Conservation (phyloP, 1,139 yeast species). For the Hansenula anomala region DNA sequence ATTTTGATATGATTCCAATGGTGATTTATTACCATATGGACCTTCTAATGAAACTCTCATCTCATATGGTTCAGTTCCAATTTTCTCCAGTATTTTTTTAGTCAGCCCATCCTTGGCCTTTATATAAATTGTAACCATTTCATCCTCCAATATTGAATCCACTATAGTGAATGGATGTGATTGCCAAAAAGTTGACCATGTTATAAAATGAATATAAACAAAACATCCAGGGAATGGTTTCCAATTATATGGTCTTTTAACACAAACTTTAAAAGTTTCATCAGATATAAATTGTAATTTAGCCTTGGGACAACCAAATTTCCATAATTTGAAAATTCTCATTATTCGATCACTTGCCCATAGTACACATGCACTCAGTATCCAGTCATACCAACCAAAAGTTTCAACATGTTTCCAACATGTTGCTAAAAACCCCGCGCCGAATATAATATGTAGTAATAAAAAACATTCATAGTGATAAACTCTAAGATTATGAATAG, state of each 20-base stretch:
- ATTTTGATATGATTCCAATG: conserved; percentile 49
- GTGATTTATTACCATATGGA: conserved; percentile 52
- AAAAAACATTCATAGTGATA: conserved; percentile 57
- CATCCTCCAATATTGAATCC: conserved; percentile 27
- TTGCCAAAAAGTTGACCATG: conserved; percentile 45
- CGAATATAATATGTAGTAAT: conserved; percentile 50
- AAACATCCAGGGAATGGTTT: conserved; percentile 31
- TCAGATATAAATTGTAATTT: conserved; percentile 44
- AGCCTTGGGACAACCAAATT: conserved; percentile 33
- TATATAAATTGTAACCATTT: conserved; percentile 35
- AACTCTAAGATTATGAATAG: conserved; percentile 45
- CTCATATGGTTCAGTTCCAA: conserved; percentile 12
- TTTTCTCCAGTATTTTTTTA: conserved; percentile 11
- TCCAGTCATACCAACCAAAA: conserved; percentile 30
- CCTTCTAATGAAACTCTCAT: conserved; percentile 48
- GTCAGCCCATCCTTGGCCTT: conserved; percentile 39
- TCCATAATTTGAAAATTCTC: conserved; percentile 22
- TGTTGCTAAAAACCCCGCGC: conserved; percentile 46
- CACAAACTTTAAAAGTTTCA: conserved; percentile 35
- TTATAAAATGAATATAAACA: conserved; percentile 34
- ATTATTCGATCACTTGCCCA: conserved; percentile 31
- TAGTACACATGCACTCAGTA: conserved; percentile 18
- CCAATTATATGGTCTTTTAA: conserved; percentile 29
- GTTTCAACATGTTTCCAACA: conserved; percentile 49
- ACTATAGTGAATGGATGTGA: conserved; percentile 50